Evolutionary conservation across 73 alveolate species (phyloP).

Genomic region (Stentor coeruleus): DNA sequence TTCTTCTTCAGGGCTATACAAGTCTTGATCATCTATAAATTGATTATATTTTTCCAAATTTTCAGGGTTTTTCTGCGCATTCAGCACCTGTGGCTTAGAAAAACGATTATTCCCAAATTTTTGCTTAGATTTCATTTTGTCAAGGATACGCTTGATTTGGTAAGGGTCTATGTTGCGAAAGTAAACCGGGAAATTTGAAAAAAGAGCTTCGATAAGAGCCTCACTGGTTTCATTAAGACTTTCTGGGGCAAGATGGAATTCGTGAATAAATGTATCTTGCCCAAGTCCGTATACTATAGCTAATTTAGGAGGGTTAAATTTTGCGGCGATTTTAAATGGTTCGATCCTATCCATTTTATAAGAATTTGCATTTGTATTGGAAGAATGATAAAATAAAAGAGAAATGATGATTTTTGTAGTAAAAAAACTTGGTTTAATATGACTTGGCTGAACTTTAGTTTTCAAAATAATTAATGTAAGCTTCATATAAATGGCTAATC

Average conservation of each 20-base stretch:
- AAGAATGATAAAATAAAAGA: too few species aligned
- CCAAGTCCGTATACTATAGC: background rate
- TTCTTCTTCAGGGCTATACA: conserved; percentile 19
- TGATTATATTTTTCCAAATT: background rate
- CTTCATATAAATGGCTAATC: background rate
- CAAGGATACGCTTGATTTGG: background rate
- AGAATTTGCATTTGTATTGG: too few species aligned
- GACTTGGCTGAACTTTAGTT: too few species aligned
- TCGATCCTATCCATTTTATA: background rate
- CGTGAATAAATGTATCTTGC: background rate
- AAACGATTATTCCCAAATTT: background rate
- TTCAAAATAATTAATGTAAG: too few species aligned
- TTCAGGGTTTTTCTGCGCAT: background rate
- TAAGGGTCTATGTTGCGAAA: conserved; percentile 5
- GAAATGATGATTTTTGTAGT: too few species aligned
- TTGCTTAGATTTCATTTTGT: conserved; percentile 13
- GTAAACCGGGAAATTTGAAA: background rate
- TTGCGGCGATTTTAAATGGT: background rate
- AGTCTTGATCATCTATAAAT: conserved; percentile 16
- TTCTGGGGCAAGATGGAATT: conserved; percentile 5
- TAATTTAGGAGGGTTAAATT: conserved; percentile 20
- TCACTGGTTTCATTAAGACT: background rate
- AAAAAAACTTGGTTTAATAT: too few species aligned
- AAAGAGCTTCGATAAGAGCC: conserved; percentile 8
- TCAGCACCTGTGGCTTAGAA: conserved; percentile 20